Conservation (phyloP, 2,329 filamentous ascomycete species). For the Beauveria caledonica region DNA sequence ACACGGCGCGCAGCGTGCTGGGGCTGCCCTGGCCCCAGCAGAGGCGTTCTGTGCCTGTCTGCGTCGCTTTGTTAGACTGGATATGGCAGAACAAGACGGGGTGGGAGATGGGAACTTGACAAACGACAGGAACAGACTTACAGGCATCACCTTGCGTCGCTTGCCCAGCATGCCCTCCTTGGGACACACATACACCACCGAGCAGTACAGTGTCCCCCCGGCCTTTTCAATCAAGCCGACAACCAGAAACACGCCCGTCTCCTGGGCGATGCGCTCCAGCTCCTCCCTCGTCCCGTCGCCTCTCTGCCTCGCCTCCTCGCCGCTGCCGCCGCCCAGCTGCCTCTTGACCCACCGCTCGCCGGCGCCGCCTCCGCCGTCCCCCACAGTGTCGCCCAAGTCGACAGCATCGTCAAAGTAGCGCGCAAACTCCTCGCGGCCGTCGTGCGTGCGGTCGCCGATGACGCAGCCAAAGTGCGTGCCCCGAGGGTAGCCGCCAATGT, state of each 20-base stretch:
- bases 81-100: not conserved
- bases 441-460: conserved; percentile 58
- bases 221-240: conserved; percentile 71
- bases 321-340: conserved; percentile 32
- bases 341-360: conserved; percentile 64
- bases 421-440: conserved; percentile 74
- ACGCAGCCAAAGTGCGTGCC: conserved; percentile 68
- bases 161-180: conserved; percentile 67
- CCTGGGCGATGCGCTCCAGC: conserved; percentile 64
- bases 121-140: conserved; percentile 30
- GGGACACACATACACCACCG: conserved; percentile 75
- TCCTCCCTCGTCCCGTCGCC: conserved; percentile 64
- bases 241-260: conserved; percentile 76
- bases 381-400: conserved; percentile 72
- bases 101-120: too few relatives aligned
- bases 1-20: conserved; percentile 69
- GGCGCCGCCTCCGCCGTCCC: conserved; percentile 50
- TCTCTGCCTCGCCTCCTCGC: conserved; percentile 29
- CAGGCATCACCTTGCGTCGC: conserved; percentile 85
- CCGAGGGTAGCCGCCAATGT: conserved; percentile 84
- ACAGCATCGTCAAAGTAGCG: conserved; percentile 71
- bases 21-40: conserved; percentile 85
- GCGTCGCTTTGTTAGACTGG: not conserved
- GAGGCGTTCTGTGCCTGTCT: conserved; percentile 72
- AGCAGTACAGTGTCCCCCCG: conserved; percentile 78